These are phyloP conservation scores for Fusarium nelsonii DNA, from an alignment of 2,329 filamentous ascomycete species.

Conservation along the genomic window DNA sequence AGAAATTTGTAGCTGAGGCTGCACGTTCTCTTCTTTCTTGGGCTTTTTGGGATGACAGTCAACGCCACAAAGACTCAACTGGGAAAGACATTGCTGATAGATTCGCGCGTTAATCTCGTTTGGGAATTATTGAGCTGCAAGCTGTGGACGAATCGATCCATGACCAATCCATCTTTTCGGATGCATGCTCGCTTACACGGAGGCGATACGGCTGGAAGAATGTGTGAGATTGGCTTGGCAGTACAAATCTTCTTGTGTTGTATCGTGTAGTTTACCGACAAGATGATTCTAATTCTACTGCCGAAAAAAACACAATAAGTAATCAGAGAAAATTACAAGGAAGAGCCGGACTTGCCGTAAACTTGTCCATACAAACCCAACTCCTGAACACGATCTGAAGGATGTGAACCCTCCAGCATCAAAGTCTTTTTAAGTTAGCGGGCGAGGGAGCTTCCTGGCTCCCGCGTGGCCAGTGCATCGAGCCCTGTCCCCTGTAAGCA, in stretches of 20 bases:
- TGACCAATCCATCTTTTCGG: slow-evolving; percentile 21
- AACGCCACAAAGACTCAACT: slow-evolving; percentile 23
- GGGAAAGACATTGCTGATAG: slow-evolving; percentile 22
- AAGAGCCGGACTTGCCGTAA: background rate
- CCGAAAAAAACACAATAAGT: background rate
- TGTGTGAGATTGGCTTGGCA: slow-evolving; percentile 32
- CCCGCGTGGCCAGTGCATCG: slow-evolving; percentile 44
- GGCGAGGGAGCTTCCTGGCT: slow-evolving; percentile 38
- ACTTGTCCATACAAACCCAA: background rate
- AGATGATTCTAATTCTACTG: background rate
- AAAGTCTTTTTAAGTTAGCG: slow-evolving; percentile 32
- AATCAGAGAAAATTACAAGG: background rate
- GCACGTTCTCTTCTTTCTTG: slow-evolving; percentile 12
- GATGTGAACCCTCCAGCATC: slow-evolving; percentile 23
- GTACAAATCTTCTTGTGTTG: background rate
- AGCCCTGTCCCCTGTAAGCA: slow-evolving; percentile 20
- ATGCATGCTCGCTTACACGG: slow-evolving; percentile 3
- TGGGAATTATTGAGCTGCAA: slow-evolving; percentile 26
- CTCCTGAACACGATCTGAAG: slow-evolving; percentile 25
- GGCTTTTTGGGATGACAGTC: slow-evolving; percentile 14
- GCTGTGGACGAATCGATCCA: slow-evolving; percentile 31
- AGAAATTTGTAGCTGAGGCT: slow-evolving; percentile 20
- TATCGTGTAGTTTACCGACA: background rate
- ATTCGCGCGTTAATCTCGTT: slow-evolving; percentile 39
- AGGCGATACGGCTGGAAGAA: slow-evolving; percentile 27